phyloP scores from a whole-genome alignment of 345 rosid species.

The Adansonia digitata region DNA sequence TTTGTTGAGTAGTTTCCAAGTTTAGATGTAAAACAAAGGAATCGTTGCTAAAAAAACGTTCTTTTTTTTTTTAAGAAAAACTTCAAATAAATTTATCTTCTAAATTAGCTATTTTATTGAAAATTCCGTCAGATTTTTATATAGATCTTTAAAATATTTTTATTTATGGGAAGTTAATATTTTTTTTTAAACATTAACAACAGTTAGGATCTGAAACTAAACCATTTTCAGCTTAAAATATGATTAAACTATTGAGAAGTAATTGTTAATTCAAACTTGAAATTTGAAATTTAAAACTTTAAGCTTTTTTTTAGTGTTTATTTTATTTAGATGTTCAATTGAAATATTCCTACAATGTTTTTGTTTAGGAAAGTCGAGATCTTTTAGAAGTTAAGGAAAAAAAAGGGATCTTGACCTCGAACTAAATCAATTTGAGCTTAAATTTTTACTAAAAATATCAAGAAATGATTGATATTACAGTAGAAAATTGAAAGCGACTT shows the following conservation, averaged over 20 bases:
- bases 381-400: no score
- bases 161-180: background rate
- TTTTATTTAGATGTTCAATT: no score
- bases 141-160: no score
- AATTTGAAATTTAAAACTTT: no score
- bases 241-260: background rate
- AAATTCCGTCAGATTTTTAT: background rate
- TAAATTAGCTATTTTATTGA: background rate
- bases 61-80: background rate
- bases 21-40: background rate
- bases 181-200: background rate
- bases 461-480: background rate
- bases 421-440: background rate
- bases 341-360: no score
- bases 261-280: background rate
- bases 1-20: background rate
- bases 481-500: background rate
- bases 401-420: no score
- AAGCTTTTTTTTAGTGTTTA: no score
- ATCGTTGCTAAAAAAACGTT: background rate
- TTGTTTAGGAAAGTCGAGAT: no score
- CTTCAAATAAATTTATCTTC: background rate
- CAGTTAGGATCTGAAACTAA: background rate
- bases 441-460: background rate
- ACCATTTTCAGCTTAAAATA: background rate